Conservation (phyloP, 164 flowering plant species). For the Cinnamomum chago region DNA sequence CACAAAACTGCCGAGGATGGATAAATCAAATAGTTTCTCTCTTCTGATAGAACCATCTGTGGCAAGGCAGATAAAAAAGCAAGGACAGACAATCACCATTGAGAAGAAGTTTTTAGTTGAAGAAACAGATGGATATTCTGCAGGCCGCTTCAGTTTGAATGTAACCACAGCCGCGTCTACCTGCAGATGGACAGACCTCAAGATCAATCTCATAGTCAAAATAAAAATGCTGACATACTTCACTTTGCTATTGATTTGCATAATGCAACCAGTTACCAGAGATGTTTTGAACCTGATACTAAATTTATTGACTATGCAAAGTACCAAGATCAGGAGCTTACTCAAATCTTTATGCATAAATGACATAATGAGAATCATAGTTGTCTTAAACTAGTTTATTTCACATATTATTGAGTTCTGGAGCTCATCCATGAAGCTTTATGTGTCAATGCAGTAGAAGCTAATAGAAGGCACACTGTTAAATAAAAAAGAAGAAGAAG, state of each 20-base stretch:
- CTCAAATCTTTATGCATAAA: not conserved
- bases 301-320: not conserved
- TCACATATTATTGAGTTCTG: too few relatives aligned
- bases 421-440: too few relatives aligned
- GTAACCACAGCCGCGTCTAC: conserved; percentile 90
- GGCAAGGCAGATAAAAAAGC: not conserved
- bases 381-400: too few relatives aligned
- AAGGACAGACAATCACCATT: conserved; percentile 39
- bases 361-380: too few relatives aligned
- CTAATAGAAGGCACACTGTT: not conserved
- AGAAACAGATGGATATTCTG: conserved; percentile 68
- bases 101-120: conserved; percentile 79
- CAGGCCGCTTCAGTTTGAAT: conserved; percentile 66
- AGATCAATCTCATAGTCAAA: not conserved
- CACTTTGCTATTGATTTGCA: not conserved
- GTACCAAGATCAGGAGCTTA: not conserved
- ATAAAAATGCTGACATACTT: not conserved
- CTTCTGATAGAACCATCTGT: not conserved
- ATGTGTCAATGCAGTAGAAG: not conserved
- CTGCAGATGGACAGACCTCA: conserved; percentile 30
- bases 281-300: not conserved
- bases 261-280: not conserved
- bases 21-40: too few relatives aligned
- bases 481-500: too few relatives aligned
- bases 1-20: too few relatives aligned